Evolutionary conservation across 2,329 filamentous ascomycete species (phyloP), one percentile per base, ranked within the genome.

Genomic region (Fusarium nygamai): DNA sequence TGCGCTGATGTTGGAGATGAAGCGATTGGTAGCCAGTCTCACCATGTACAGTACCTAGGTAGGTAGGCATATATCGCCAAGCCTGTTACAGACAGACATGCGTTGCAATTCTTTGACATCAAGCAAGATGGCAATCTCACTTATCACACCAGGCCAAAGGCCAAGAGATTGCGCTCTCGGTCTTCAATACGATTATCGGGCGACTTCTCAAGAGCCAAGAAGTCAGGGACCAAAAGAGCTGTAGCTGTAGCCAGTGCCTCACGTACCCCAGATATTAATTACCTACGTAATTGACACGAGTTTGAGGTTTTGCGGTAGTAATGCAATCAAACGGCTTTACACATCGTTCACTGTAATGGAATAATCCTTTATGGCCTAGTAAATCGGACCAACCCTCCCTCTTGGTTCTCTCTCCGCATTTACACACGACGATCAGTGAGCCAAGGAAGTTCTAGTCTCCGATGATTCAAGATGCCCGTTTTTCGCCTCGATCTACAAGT

Each of bases 291-390:
- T n/a, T 64, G 27, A 53, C 41, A 50, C 31, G 39, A 38, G 43
- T 31, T 59, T 59, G 8, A 38, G 62, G 60, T 70, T 61, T 70
- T 43, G 48, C 50, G 20, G 70, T 72, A 60, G 71, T 74, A 72
- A 74, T 74, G 63, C 38, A 74, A 74, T 74, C 71, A 54, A 68
- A 58, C 57, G 47, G 47, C 38, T 71, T 74, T 74, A 74, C 71
- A 74, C 71, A 74, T 74, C 41, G 67, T 27, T 56, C 70, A 51
- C 66, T 29, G 71, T 73, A 73, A 73, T 73, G 60, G 41, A 70
- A 71, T 70, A 70, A 54, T 68, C 56, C 39, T 62, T 68, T 68
- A 36, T 41, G 44, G 33, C 51, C 24, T 47, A 20, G 69, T 39
- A 58, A 61, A 61, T 47, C 61, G 36, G 67, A 53, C 31, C 36